Base-by-base conservation (phyloP, 164 flowering plant genomes). In the Annona squamosa region DNA sequence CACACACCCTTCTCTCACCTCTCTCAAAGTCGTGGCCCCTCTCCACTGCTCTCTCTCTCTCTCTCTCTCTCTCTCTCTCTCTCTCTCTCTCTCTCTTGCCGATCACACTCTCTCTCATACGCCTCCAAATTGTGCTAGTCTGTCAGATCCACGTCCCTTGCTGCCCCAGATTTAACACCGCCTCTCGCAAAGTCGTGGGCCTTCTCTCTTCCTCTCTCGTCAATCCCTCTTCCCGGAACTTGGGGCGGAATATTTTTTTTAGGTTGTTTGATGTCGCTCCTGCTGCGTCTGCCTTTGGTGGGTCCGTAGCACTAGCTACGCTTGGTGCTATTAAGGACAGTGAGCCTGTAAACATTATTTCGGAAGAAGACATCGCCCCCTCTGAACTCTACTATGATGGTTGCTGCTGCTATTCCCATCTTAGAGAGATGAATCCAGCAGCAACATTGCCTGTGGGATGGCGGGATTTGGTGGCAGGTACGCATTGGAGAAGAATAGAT, bases 271-370 rank as follows among this genome's bases (percentile, higher is more conserved):
- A 83, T 66, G 86, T 80, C 0, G 91, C 87, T 3, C 88, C 85
- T 0, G 74, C 79, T 3, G 79, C 74, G 67, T 52, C 80, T 63
- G 84, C 74, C 79, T 86, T 90, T 3, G 93, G 83, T 16, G 97
- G 91, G 79, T 91, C 97, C 9, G 86, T 69, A 16, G 91, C 82
- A 68, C 70, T n/a, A n/a, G 69, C 71, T 4, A 81, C 72, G 65
- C 79, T 75, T 5, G 86, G 70, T 46, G 76, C 72, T 9, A 86
- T 61, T 10, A 81, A 84, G 0, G 88, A 59, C 10, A 74, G 77
- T 46, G 87, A 72, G 63, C 87, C 78, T 46, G 85, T 67, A 0
- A 94, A 80, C 70, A 90, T 70, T 88, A 85, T 82, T 57, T 90
- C 92, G 16, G 78, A 73, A 5, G 97, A 88, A 10, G 90, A 72